Percentiles rank a stretch among this genome's conserved stretches.
These are phyloP conservation scores for Ambrosia artemisiifolia DNA, from an alignment of 129 eudicot species.

Conservation along the genomic window DNA sequence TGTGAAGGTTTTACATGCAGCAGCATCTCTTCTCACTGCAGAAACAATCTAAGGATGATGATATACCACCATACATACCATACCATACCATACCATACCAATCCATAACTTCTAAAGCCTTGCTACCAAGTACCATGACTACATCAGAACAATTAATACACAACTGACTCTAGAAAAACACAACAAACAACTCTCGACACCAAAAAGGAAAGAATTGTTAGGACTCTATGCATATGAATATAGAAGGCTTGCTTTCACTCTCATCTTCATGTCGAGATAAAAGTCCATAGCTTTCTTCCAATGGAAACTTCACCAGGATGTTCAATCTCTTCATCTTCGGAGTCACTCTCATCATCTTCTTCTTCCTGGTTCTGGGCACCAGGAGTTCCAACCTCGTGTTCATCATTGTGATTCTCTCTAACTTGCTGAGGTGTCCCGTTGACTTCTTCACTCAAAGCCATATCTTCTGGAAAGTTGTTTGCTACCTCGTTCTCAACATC, in stretches of 20 bases:
- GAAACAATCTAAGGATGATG: slow-evolving; percentile 27
- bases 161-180: slow-evolving; percentile 8
- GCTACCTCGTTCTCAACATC: slow-evolving; percentile 27
- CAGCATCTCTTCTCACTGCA: slow-evolving; percentile 17
- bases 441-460: slow-evolving; percentile 73
- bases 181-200: slow-evolving; percentile 23
- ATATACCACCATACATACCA: too few species aligned
- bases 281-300: slow-evolving; percentile 92
- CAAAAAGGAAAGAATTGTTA: slow-evolving; percentile 40
- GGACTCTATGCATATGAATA: slow-evolving; percentile 25
- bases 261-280: slow-evolving; percentile 61
- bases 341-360: slow-evolving; percentile 29
- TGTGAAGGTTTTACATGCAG: slow-evolving; percentile 12
- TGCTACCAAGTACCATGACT: slow-evolving; percentile 6
- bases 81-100: slow-evolving; percentile 20
- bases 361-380: slow-evolving; percentile 19
- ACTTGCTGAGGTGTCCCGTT: slow-evolving; percentile 55
- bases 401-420: slow-evolving; percentile 31
- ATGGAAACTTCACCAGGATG: slow-evolving; percentile 98
- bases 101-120: slow-evolving; percentile 26
- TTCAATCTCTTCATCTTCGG: slow-evolving; percentile 56
- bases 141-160: slow-evolving; percentile 23
- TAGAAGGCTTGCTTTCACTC: background rate
- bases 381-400: slow-evolving; percentile 30
- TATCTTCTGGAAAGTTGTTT: slow-evolving; percentile 30